Percentiles rank a stretch among this genome's conserved stretches.
Evolutionary conservation across 1,139 yeast genomes (phyloP).

Genomic region (Kurtzmaniella quercitrusa): DNA sequence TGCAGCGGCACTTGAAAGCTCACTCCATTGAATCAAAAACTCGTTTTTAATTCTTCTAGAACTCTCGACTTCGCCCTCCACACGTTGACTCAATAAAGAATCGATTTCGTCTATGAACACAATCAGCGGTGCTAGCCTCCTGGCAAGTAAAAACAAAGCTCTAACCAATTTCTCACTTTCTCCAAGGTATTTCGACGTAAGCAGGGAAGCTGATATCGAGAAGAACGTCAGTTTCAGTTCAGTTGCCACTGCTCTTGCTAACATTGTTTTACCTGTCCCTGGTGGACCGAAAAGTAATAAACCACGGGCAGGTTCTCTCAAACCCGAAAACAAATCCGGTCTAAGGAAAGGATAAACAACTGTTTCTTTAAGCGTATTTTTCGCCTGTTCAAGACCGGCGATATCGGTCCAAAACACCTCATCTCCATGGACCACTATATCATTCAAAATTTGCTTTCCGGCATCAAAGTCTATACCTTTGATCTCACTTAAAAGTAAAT

Average conservation of each 20-base stretch:
- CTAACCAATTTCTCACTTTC: constrained; percentile 92
- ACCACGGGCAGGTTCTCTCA: constrained; percentile 94
- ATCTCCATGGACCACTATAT: constrained; percentile 91
- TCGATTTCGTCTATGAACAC: constrained; percentile 97
- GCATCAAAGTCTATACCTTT: constrained; percentile 41
- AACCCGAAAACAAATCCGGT: constrained; percentile 87
- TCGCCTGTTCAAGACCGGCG: constrained; percentile 90
- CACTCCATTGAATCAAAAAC: constrained; percentile 94
- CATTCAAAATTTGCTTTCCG: constrained; percentile 72
- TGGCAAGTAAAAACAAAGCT: constrained; percentile 82
- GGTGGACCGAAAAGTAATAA: constrained; percentile 97
- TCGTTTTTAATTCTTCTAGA: constrained; percentile 90
- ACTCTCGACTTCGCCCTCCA: constrained; percentile 90
- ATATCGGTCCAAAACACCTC: constrained; percentile 97
- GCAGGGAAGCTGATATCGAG: constrained; percentile 85
- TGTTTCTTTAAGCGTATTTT: constrained; percentile 86
- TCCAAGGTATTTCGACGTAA: constrained; percentile 89
- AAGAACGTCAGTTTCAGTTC: constrained; percentile 94
- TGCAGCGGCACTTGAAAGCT: constrained; percentile 89
- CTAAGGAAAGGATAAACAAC: constrained; percentile 94
- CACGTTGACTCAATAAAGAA: constrained; percentile 78
- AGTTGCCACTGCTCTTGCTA: constrained; percentile 96
- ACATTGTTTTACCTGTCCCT: constrained; percentile 97
- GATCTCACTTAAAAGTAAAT: constrained; percentile 33
- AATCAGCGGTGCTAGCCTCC: constrained; percentile 85